phyloP scores from a whole-genome alignment of 1,284 basidiomycete species.

The Cutaneotrichosporon sp. region DNA sequence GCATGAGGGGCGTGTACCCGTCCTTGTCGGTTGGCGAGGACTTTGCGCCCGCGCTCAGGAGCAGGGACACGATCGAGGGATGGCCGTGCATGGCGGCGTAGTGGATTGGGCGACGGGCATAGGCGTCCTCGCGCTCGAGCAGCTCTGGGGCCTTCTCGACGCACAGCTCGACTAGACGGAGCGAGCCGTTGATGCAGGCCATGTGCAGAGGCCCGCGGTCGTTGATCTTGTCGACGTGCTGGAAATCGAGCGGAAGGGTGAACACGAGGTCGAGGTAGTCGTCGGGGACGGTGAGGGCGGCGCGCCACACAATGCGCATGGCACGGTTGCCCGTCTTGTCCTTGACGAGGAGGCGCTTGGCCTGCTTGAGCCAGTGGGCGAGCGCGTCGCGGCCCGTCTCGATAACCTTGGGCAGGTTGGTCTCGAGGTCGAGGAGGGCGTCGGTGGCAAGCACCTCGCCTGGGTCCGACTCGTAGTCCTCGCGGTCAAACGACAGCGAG shows the following conservation, averaged over 20 bases:
- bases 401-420: conserved; percentile 71
- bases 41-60: conserved; percentile 65
- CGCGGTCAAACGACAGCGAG: conserved; percentile 61
- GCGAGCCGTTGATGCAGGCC: conserved; percentile 76
- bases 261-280: conserved; percentile 70
- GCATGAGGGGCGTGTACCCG: conserved; percentile 87
- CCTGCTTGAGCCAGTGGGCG: conserved; percentile 60
- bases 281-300: conserved; percentile 70
- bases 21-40: conserved; percentile 78
- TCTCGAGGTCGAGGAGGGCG: conserved; percentile 80
- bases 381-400: conserved; percentile 56
- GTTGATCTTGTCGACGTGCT: conserved; percentile 94
- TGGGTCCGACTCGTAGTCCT: conserved; percentile 52
- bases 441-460: conserved; percentile 52
- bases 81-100: conserved; percentile 95
- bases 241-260: conserved; percentile 77
- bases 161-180: conserved; percentile 76
- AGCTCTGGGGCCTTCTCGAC: conserved; percentile 54
- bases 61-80: conserved; percentile 64
- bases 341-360: conserved; percentile 48
- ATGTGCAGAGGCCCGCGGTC: conserved; percentile 93
- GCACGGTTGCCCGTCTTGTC: conserved; percentile 46
- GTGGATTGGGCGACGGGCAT: conserved; percentile 88
- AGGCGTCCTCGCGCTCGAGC: conserved; percentile 53
- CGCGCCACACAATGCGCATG: conserved; percentile 84